Evolutionary conservation across 176 grass and related monocot species (phyloP).

Genomic region (Saccharum spontaneum): DNA sequence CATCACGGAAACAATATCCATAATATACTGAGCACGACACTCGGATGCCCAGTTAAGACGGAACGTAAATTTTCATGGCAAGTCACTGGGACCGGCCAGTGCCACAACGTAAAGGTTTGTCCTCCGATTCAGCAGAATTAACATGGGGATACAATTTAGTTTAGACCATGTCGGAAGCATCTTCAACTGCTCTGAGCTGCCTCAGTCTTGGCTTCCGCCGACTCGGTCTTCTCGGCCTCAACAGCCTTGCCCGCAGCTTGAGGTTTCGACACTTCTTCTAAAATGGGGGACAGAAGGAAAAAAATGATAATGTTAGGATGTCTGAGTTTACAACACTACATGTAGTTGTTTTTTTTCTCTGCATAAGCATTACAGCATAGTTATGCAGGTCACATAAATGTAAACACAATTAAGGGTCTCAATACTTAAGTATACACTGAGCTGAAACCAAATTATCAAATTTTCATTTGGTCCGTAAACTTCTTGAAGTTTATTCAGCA

Average conservation of each 20-base stretch:
- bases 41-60: background rate
- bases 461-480: background rate
- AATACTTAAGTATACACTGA: background rate
- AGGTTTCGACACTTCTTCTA: constrained; percentile 55
- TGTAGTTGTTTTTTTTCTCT: background rate
- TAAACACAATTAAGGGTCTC: background rate
- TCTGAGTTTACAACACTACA: background rate
- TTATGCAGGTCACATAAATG: background rate
- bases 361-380: background rate
- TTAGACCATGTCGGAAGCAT: constrained; percentile 15
- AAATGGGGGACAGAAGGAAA: background rate
- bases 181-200: constrained; percentile 40
- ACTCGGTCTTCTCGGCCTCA: constrained; percentile 10
- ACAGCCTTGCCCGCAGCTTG: constrained; percentile 35
- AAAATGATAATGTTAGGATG: background rate
- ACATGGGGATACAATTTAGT: constrained; percentile 18
- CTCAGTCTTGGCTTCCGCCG: constrained; percentile 34
- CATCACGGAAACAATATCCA: constrained; percentile 22
- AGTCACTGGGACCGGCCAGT: background rate
- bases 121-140: constrained; percentile 9
- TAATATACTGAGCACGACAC: constrained; percentile 20
- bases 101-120: constrained; percentile 20
- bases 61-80: constrained; percentile 2
- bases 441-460: background rate
- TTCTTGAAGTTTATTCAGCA: background rate